Percentiles rank a stretch among this genome's conserved stretches.
Conservation (phyloP, 75 land plant species). For the Pseudotsuga menziesii region DNA sequence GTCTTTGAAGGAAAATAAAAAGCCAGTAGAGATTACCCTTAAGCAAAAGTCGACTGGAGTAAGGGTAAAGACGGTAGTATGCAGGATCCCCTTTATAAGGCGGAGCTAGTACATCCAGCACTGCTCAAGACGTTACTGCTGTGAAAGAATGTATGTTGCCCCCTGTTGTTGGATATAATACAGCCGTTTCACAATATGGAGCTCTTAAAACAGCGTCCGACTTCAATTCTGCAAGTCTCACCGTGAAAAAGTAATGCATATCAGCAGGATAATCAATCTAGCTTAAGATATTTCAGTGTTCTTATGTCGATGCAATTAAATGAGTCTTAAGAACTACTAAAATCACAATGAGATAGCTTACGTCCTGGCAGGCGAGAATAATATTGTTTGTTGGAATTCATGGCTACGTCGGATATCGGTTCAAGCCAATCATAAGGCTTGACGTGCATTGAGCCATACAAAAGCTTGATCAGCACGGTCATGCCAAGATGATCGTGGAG, state of each 20-base stretch:
- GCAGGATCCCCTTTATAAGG: conserved; percentile 79
- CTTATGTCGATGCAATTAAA: too few species aligned
- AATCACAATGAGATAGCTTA: background rate
- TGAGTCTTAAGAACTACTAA: background rate
- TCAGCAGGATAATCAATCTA: too few species aligned
- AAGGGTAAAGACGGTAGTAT: conserved; percentile 76
- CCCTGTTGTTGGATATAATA: conserved; percentile 77
- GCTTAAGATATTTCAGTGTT: too few species aligned
- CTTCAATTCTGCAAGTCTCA: conserved; percentile 74
- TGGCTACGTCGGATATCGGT: conserved; percentile 11
- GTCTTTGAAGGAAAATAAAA: too few species aligned
- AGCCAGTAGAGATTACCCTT: background rate
- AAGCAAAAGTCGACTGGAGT: background rate
- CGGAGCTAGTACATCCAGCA: conserved; percentile 88
- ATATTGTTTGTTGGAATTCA: background rate
- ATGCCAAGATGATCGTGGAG: conserved; percentile 94
- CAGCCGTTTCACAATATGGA: conserved; percentile 50
- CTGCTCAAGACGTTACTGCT: conserved; percentile 87
- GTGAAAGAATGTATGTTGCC: conserved; percentile 97
- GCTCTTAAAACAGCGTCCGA: conserved; percentile 64
- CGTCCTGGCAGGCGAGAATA: conserved; percentile 9
- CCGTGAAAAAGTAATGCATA: conserved; percentile 36
- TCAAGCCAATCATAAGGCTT: conserved; percentile 88
- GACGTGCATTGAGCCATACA: conserved; percentile 91
- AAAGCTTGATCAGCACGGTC: conserved; percentile 92